Evolutionary conservation across 495 filamentous ascomycete species (phyloP).

Genomic region (Penicillium mononematosum): DNA sequence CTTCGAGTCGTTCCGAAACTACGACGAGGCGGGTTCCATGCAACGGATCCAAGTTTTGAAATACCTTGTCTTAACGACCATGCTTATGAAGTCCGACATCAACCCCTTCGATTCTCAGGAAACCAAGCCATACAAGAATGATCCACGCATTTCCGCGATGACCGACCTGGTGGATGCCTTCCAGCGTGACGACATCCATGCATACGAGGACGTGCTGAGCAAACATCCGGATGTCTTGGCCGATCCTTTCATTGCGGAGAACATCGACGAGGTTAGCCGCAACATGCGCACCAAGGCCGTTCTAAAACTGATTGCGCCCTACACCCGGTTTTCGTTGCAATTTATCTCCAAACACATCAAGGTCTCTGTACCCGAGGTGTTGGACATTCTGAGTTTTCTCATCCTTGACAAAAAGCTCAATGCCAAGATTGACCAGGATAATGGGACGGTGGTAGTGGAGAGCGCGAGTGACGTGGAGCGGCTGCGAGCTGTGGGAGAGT

Average conservation of each 20-base stretch:
- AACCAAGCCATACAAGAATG: constrained; percentile 97
- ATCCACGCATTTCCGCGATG: constrained; percentile 94
- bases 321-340: constrained; percentile 82
- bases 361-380: constrained; percentile 79
- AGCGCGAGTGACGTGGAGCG: constrained; percentile 72
- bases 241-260: constrained; percentile 96
- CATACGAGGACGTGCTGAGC: constrained; percentile 83
- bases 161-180: constrained; percentile 95
- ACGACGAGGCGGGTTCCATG: constrained; percentile 94
- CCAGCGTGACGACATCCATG: constrained; percentile 90
- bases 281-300: constrained; percentile 98
- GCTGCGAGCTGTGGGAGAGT: constrained; percentile 67
- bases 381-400: constrained; percentile 89
- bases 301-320: constrained; percentile 89
- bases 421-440: constrained; percentile 86
- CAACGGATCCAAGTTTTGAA: constrained; percentile 97
- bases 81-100: constrained; percentile 99
- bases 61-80: constrained; percentile 92
- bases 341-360: constrained; percentile 85
- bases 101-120: constrained; percentile 99
- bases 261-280: constrained; percentile 97
- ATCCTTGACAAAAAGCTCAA: constrained; percentile 85
- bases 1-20: constrained; percentile 98
- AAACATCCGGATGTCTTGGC: constrained; percentile 85
- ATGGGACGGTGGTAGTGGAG: constrained; percentile 77